phyloP scores from a whole-genome alignment of 108 stramenopile genomes.

The Cafeteria roenbergensis region DNA sequence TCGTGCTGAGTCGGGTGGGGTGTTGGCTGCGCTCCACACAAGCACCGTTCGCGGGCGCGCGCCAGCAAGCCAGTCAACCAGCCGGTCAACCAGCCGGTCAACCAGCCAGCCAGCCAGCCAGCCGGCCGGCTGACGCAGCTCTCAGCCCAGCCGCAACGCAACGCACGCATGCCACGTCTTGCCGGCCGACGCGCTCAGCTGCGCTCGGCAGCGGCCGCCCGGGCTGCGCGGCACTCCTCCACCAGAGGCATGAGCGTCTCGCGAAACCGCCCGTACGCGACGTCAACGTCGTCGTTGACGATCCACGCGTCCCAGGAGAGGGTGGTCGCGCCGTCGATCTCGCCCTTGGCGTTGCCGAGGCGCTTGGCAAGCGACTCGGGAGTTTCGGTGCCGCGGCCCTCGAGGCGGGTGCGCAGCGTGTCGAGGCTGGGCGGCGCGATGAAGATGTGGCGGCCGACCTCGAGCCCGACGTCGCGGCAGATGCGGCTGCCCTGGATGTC shows the following conservation, averaged over 20 bases:
- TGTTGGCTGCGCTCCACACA: no score
- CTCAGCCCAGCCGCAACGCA: no score
- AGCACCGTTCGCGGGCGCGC: no score
- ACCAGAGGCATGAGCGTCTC: constrained; percentile 1
- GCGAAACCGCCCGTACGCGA: constrained; percentile 15
- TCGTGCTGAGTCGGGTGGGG: no score
- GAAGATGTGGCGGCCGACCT: constrained; percentile 58
- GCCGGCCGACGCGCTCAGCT: no score
- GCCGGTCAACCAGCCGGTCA: no score
- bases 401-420: constrained; percentile 61
- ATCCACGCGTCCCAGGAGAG: constrained; percentile 62
- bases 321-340: constrained; percentile 71
- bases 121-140: no score
- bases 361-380: constrained; percentile 62
- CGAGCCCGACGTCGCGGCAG: constrained; percentile 8
- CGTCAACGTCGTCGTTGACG: constrained; percentile 69
- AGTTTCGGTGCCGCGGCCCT: constrained; percentile 72
- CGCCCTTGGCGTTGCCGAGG: constrained; percentile 64
- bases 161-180: no score
- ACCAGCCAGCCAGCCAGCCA: no score
- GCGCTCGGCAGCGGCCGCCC: no score
- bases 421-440: constrained; percentile 80
- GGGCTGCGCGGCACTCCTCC: not conserved
- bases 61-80: no score
- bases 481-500: constrained; percentile 50